Evolutionary conservation across 176 grass and related monocot genomes (phyloP).

Genomic region (Raddia guianensis): DNA sequence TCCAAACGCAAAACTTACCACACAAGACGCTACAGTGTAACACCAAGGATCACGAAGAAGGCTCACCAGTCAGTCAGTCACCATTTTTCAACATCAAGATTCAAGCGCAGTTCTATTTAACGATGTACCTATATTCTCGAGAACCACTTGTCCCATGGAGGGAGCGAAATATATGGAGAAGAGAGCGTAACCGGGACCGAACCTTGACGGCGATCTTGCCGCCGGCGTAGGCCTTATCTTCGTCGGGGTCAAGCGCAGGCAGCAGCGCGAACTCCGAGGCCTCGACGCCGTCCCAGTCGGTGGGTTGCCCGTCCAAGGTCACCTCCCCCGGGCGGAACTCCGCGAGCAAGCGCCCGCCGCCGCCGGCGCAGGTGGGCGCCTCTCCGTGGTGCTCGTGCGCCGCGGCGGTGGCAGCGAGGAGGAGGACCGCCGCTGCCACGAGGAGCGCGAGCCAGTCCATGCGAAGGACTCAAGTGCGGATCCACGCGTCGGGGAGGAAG

Average conservation of each 20-base stretch:
- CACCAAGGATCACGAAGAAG: slow-evolving; percentile 22
- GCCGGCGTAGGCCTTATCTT: slow-evolving; percentile 80
- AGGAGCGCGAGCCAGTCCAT: slow-evolving; percentile 40
- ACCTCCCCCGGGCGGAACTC: slow-evolving; percentile 78
- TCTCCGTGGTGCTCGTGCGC: slow-evolving; percentile 85
- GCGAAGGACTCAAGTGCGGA: background rate
- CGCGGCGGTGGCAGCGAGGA: slow-evolving; percentile 25
- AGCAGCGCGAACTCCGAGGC: slow-evolving; percentile 77
- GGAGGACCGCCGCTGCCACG: slow-evolving; percentile 24
- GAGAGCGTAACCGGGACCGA: slow-evolving; percentile 12
- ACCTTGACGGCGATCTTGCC: slow-evolving; percentile 84
- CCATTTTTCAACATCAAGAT: slow-evolving; percentile 32
- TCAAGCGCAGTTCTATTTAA: background rate
- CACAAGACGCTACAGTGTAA: background rate
- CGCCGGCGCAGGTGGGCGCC: slow-evolving; percentile 54
- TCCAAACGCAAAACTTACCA: slow-evolving; percentile 17
- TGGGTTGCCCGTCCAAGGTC: slow-evolving; percentile 74
- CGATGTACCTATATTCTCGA: background rate
- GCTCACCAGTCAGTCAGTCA: background rate
- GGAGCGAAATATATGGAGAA: background rate
- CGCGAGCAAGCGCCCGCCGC: slow-evolving; percentile 60
- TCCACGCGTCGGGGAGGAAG: slow-evolving; percentile 6
- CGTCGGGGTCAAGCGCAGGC: slow-evolving; percentile 85
- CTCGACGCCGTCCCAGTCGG: slow-evolving; percentile 79
- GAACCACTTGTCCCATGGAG: slow-evolving; percentile 3